phyloP scores from a whole-genome alignment of 495 filamentous ascomycete species.

The Aspergillus conjunctus region DNA sequence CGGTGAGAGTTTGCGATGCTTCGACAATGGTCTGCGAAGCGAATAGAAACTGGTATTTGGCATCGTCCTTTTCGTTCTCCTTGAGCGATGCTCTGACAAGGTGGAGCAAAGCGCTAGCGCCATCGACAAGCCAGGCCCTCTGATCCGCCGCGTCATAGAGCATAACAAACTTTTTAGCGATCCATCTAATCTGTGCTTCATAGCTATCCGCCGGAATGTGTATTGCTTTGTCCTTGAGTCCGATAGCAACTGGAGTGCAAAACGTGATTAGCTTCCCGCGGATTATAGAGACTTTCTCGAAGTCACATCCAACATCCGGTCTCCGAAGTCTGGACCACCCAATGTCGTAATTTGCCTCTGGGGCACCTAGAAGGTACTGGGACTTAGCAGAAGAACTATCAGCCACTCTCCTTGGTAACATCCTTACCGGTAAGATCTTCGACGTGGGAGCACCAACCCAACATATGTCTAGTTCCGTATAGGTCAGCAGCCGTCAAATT shows the following conservation, averaged over 20 bases:
- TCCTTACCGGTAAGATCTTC: slow-evolving; percentile 4
- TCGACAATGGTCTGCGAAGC: background rate
- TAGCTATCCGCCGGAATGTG: background rate
- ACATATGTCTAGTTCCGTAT: background rate
- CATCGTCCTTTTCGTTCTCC: background rate
- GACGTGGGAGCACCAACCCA: slow-evolving; percentile 10
- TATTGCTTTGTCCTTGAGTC: background rate
- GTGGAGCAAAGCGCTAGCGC: slow-evolving; percentile 9
- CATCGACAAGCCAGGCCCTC: slow-evolving; percentile 12
- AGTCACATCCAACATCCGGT: background rate
- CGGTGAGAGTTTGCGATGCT: background rate
- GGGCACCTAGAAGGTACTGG: too few relatives aligned
- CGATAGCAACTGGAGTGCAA: background rate
- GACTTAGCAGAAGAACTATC: too few relatives aligned
- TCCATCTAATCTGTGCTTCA: background rate
- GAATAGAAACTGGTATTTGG: background rate
- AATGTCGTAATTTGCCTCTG: slow-evolving; percentile 9
- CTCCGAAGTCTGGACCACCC: slow-evolving; percentile 9
- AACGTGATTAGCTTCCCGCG: slow-evolving; percentile 3
- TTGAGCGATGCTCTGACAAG: slow-evolving; percentile 6
- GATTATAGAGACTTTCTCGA: background rate
- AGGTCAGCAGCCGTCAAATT: slow-evolving; percentile 3
- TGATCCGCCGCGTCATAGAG: background rate
- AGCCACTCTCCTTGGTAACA: background rate
- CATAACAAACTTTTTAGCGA: slow-evolving; percentile 9